phyloP scores from a whole-genome alignment of 225 moss, liverwort and hornwort genomes.

The Neckera pumila region DNA sequence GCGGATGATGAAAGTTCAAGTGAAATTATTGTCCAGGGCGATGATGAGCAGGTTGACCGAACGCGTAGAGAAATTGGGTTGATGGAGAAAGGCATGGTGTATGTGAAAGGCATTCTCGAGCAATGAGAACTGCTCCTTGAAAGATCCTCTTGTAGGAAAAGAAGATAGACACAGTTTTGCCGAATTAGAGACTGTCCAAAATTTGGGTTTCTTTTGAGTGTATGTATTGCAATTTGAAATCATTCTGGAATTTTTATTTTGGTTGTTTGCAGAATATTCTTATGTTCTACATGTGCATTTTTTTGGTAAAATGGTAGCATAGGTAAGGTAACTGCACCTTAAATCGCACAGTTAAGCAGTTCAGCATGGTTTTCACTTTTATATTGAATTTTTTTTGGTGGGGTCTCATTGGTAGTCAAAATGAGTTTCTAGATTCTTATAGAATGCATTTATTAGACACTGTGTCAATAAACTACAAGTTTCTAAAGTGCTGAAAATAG shows the following conservation, averaged over 20 bases:
- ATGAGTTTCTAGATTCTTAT: no score
- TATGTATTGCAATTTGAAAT: neutral
- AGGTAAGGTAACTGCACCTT: no score
- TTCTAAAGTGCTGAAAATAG: no score
- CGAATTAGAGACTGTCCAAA: neutral
- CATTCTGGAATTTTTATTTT: neutral
- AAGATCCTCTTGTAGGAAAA: neutral
- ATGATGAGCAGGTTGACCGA: constrained; percentile 89
- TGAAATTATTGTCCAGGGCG: constrained; percentile 81
- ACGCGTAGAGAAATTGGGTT: constrained; percentile 75
- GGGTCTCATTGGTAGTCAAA: no score
- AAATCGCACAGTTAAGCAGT: no score
- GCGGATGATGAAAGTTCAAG: constrained; percentile 82
- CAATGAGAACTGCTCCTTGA: constrained; percentile 22
- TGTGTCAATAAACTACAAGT: no score
- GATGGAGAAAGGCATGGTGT: constrained; percentile 99
- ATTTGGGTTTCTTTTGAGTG: neutral
- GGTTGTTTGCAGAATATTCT: neutral
- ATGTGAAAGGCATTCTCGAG: constrained; percentile 88
- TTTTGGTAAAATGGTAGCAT: neutral
- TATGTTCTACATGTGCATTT: neutral
- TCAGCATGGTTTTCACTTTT: no score
- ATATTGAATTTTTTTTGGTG: no score
- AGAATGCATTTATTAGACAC: no score
- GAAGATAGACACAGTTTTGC: constrained; percentile 11